Evolutionary conservation across 441 rosid species (phyloP), one percentile per base, ranked within the genome.

Genomic region (Euphorbia schlechtendalii): DNA sequence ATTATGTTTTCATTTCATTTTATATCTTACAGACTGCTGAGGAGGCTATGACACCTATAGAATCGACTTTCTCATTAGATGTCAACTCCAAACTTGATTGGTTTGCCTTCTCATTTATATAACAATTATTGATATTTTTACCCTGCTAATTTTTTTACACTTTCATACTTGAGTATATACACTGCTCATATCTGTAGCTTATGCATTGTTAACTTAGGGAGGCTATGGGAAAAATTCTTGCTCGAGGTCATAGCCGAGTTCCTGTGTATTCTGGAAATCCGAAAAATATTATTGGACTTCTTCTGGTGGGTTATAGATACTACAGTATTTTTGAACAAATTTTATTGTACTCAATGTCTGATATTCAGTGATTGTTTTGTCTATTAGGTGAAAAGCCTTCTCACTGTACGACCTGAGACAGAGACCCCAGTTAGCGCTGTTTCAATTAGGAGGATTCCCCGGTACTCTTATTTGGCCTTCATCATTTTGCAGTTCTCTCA

Each of bases 41-140:
- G 70, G 96, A 94, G 81, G 99, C 99, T 43, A 91, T 94, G 99
- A 94, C 99, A 20, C 99, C 99, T 38, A 94, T 94, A 70, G 97
- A 94, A 71, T 90, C 95, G 32, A 88, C 96, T 63, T 93, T 93
- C 70, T 90, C 98, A 17, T 73, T 92, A 68, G 96, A 92, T 76
- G 96, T 92, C 59, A 86, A 92, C 78, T 84, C 98, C 67, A 93
- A 93, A 76, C 75, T 93, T 78, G 99, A 93, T 75, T 90, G 99
- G 99, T 93, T 71, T 76, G 71, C 77, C 49, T 62, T 63, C 45
- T 32, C 71, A 38, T 30, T 56, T 65, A 56, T 56, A 49, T 41
- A 41, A 41, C 4, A 12, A 41, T 41, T 32, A 32, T 32, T 32
- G 36, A 32, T 32, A 32, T 32, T 32, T 7, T 32, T 2, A 3